Conservation (phyloP, 2,329 filamentous ascomycete genomes). For the Venturia asperata region DNA sequence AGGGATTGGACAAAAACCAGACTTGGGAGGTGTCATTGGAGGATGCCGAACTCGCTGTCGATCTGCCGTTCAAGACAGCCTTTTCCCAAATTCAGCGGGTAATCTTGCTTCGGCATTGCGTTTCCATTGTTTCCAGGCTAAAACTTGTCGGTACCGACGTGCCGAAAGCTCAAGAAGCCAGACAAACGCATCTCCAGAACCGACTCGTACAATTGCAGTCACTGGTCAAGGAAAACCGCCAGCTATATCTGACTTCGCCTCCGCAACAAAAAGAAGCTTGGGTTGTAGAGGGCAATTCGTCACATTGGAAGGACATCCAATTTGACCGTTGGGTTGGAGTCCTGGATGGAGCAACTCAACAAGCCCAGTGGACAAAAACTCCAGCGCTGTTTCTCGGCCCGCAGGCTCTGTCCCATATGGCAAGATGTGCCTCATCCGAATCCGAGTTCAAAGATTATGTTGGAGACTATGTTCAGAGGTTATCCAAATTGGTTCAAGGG, state of each 20-base stretch:
- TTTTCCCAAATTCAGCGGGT: slow-evolving; percentile 8
- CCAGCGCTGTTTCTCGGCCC: neutral
- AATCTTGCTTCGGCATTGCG: slow-evolving; percentile 1
- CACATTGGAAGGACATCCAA: neutral
- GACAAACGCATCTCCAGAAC: neutral
- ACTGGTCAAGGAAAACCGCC: neutral
- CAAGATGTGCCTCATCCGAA: neutral
- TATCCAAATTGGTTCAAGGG: neutral
- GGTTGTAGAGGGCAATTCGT: neutral
- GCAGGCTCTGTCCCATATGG: neutral
- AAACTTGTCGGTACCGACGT: neutral
- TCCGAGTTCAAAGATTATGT: slow-evolving; percentile 1
- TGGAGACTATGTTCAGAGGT: neutral
- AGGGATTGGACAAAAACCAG: slow-evolving; percentile 1
- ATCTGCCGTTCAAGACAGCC: neutral
- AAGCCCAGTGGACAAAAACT: slow-evolving; percentile 9
- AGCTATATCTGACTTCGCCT: neutral
- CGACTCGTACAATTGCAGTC: neutral
- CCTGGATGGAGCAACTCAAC: neutral
- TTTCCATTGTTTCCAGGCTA: neutral
- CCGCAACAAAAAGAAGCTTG: neutral
- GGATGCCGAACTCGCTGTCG: neutral
- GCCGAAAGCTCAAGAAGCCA: neutral
- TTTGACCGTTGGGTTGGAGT: neutral
- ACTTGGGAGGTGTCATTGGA: neutral